Evolutionary conservation across 805 yeast genomes (phyloP).

Genomic region (Zygoascus flipseniorum): DNA sequence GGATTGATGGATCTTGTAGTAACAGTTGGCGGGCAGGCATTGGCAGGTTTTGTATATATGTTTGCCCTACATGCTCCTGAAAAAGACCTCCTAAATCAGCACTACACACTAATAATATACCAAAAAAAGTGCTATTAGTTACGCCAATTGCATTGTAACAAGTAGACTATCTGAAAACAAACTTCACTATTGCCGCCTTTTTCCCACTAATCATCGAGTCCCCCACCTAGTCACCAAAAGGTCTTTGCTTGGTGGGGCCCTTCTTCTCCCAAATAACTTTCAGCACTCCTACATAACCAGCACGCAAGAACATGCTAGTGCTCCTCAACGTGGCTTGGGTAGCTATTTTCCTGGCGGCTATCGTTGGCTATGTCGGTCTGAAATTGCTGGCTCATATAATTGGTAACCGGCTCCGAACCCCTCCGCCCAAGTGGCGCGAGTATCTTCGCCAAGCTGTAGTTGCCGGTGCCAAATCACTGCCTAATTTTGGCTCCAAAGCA

Average conservation of each 20-base stretch:
- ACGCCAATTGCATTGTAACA: not conserved
- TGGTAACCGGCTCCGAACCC: conserved; percentile 14
- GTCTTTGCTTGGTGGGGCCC: no score
- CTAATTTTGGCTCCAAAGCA: conserved; percentile 16
- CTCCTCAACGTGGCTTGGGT: not conserved
- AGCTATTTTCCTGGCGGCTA: not conserved
- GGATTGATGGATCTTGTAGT: no score
- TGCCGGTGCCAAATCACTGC: conserved; percentile 15
- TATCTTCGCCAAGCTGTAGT: conserved; percentile 16
- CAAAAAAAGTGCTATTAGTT: not conserved
- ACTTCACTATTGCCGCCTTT: not conserved
- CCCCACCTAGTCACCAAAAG: no score
- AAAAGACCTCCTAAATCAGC: no score
- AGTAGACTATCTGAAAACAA: not conserved
- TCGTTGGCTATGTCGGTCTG: conserved; percentile 7
- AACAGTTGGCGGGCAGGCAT: no score
- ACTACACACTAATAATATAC: no score
- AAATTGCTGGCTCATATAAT: conserved; percentile 1
- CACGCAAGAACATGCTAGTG: not conserved
- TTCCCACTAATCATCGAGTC: not conserved
- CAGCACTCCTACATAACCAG: not conserved
- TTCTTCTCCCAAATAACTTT: no score
- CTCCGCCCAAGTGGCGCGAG: conserved; percentile 17
- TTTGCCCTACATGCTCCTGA: no score
- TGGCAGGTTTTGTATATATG: no score